Conservation (phyloP, 2,329 filamentous ascomycete species). For the Curvularia verruculosa region DNA sequence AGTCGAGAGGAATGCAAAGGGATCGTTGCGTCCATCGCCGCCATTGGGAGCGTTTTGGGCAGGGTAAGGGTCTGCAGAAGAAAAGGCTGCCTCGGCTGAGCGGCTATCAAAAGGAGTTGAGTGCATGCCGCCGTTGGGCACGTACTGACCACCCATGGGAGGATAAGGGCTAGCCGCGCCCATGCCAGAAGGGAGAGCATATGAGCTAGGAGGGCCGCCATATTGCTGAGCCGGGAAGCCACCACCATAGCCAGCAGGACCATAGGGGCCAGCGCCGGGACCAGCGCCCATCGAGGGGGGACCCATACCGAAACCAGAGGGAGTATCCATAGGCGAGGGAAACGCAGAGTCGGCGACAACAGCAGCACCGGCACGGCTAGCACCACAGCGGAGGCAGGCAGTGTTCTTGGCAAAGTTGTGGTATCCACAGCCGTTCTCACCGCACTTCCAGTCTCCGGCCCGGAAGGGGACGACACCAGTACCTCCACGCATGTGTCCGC, state of each 20-base stretch:
- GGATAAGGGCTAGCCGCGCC: constrained; percentile 81
- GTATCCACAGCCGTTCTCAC: constrained; percentile 94
- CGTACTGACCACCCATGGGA: constrained; percentile 75
- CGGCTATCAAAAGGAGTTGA: constrained; percentile 91
- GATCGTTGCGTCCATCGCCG: constrained; percentile 69
- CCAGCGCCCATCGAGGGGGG: constrained; percentile 84
- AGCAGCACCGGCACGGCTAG: constrained; percentile 89
- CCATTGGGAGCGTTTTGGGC: constrained; percentile 75
- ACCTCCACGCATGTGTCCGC: constrained; percentile 71
- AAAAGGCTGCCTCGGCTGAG: constrained; percentile 92
- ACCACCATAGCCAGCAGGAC: constrained; percentile 71
- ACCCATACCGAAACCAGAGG: constrained; percentile 82
- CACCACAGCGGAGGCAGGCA: constrained; percentile 93
- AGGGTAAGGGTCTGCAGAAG: constrained; percentile 81
- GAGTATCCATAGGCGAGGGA: constrained; percentile 85
- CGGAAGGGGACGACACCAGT: constrained; percentile 92
- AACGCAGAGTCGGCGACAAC: constrained; percentile 94
- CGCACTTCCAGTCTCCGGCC: constrained; percentile 98
- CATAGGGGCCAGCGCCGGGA: constrained; percentile 72
- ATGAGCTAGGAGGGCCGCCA: constrained; percentile 84
- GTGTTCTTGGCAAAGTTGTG: constrained; percentile 99
- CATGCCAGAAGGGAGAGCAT: constrained; percentile 84
- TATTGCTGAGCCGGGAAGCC: constrained; percentile 76
- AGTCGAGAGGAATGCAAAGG: constrained; percentile 78
- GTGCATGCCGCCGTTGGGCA: constrained; percentile 77